Percentiles rank a stretch among this genome's conserved stretches.
Conservation (phyloP, 2,329 filamentous ascomycete species). For the Talaromyces piceae region DNA sequence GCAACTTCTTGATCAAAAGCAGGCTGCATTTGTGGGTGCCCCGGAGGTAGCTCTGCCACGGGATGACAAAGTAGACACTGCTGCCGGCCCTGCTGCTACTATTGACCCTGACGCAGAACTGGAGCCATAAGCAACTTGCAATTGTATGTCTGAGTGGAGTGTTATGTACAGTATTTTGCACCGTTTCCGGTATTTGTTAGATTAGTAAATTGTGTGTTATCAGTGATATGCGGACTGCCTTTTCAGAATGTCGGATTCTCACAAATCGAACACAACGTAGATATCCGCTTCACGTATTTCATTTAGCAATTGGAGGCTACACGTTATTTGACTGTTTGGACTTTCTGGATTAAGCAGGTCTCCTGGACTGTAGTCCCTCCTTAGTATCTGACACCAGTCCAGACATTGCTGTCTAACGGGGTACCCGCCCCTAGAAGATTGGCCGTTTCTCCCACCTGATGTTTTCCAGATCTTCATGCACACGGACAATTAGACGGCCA, state of each 20-base stretch:
- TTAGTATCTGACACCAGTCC: too few relatives aligned
- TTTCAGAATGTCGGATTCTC: not conserved
- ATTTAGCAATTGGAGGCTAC: too few relatives aligned
- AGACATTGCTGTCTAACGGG: too few relatives aligned
- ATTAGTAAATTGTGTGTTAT: not conserved
- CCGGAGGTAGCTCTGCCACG: conserved; percentile 31
- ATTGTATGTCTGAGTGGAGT: not conserved
- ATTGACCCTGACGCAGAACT: conserved; percentile 1
- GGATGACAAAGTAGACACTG: conserved; percentile 20
- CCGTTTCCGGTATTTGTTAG: not conserved
- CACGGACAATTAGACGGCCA: not conserved
- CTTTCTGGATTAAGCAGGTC: too few relatives aligned
- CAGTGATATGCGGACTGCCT: not conserved
- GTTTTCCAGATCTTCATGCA: not conserved
- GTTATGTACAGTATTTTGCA: not conserved
- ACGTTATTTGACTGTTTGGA: too few relatives aligned
- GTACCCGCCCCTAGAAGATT: not conserved
- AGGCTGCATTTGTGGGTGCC: conserved; percentile 36
- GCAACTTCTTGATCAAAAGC: conserved; percentile 40
- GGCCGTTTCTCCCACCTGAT: not conserved
- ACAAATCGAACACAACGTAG: too few relatives aligned
- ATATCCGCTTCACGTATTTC: too few relatives aligned
- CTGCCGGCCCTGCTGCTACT: not conserved
- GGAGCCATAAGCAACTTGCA: not conserved
- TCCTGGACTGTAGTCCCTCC: too few relatives aligned